Base-by-base conservation (phyloP, 2,329 filamentous ascomycete species). In the Penicillium sp. region DNA sequence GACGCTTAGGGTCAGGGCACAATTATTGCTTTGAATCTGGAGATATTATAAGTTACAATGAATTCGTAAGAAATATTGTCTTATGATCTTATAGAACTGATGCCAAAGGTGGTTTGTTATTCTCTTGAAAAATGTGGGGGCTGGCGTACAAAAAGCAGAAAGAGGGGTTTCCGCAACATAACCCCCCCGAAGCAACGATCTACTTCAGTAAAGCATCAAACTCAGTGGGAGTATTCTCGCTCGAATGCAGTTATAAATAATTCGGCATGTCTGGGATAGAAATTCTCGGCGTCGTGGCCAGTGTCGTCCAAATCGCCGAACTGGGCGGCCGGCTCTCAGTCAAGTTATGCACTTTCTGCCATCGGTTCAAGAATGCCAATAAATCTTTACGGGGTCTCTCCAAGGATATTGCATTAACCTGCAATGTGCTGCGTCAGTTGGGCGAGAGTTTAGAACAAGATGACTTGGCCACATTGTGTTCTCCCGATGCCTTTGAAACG, bases 281-380 rank as follows among this genome's bases (percentile, higher is more conserved):
- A 43, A 26, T 25, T 4, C 8, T 43, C 22, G 41, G 41, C 5
- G 41, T 43, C 4, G 22, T 43, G 11, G 41, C 23, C 23, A 43
- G 23, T 5, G 14, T 43, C 20, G 25, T 53, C 15, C 50, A 53
- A 47, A 18, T 53, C 4, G 50, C 50, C 33, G 42, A 55, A 33
- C 35, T 47, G 6, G 33, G 31, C 14, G 48, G 42, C 12, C 29
- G 31, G 8, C 50, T 52, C 50, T 52, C 50, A 40, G 50, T 52
- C 22, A 52, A 52, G 31, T 31, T 52, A 22, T 52, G 50, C 31
- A 46, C 50, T 3, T 46, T 52, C 31, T 43, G 29, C 6, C 42
- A 41, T 33, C 33, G 33, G n/a, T 40, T 29, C 42, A 52, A 52
- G n/a, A 46, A 52, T 27, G 50, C 31, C 31, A 20, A 46, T n/a